Evolutionary conservation across 768 basidiomycete genomes (phyloP), one percentile per base, ranked within the genome.

Genomic region (Floccularia luteovirens): DNA sequence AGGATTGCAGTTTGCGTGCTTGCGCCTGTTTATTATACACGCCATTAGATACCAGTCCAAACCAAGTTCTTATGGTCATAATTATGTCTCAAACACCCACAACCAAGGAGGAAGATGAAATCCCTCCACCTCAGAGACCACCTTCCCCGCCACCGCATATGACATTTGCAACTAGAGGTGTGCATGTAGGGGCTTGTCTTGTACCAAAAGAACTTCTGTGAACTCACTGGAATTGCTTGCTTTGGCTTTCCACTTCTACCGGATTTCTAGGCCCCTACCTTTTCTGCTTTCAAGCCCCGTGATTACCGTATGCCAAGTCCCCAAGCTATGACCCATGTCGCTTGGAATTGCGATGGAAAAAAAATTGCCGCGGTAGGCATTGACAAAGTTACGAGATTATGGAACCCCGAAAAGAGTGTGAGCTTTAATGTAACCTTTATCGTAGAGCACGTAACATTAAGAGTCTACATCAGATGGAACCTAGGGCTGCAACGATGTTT

Each of bases 261-360:
- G 25, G 6, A 28, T 37, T 24, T 52, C 47, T 65, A 87, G 85
- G 74, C 79, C 38, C 85, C 86, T 23, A 83, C 72, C 14, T 89
- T 88, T 58, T 80, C 84, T 43, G 81, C 85, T 2, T 85, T 86
- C 56, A 80, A 82, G 52, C 84, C 85, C 4, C 73, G 84, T 54
- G 83, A 88, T 54, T 72, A 81, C 42, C 74, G 79, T 17, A 74
- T 84, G 41, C 63, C 77, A 3, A 79, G 74, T 35, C 57, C 74
- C 13, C 79, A 83, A 49, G 59, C 70, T 1, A 82, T 88, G 67
- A 83, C 69, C 32, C 83, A 86, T 53, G 77, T 89, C 38, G 82
- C 84, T 0, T 90, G 86, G 86, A 89, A 69, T 49, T 88, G 85
- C 50, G 87, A 90, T 51, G 87, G 87, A 13, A 80, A 79, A 63